phyloP scores from a whole-genome alignment of 768 basidiomycete genomes.

The Mycena polygramma region DNA sequence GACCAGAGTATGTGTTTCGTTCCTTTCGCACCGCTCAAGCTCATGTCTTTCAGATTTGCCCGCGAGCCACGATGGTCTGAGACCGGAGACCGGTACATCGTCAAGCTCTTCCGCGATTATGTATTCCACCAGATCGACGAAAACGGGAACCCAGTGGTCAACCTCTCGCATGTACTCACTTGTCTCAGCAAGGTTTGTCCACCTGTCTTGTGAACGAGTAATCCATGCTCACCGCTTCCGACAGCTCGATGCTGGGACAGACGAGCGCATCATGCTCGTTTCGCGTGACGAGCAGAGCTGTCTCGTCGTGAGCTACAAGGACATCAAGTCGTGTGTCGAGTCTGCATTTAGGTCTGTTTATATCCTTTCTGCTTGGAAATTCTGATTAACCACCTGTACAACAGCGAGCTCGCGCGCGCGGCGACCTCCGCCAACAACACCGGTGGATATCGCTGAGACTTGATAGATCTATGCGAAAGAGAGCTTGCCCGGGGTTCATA shows the following conservation, averaged over 20 bases:
- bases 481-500: slow-evolving; percentile 41
- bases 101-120: slow-evolving; percentile 98
- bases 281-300: slow-evolving; percentile 97
- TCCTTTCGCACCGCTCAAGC: neutral
- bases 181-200: slow-evolving; percentile 87
- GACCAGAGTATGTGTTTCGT: slow-evolving; percentile 83
- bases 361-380: neutral
- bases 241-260: slow-evolving; percentile 92
- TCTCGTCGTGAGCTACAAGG: slow-evolving; percentile 92
- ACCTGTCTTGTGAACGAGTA: slow-evolving; percentile 4
- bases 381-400: neutral
- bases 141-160: slow-evolving; percentile 88
- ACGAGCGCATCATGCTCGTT: slow-evolving; percentile 95
- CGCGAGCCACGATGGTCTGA: slow-evolving; percentile 98
- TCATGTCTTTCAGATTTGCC: slow-evolving; percentile 75
- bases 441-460: slow-evolving; percentile 30
- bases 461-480: neutral
- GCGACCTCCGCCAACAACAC: slow-evolving; percentile 30
- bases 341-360: slow-evolving; percentile 81
- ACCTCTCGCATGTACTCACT: slow-evolving; percentile 90
- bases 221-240: slow-evolving; percentile 2
- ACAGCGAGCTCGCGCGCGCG: slow-evolving; percentile 65
- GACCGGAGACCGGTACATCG: slow-evolving; percentile 96
- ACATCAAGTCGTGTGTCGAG: slow-evolving; percentile 88
- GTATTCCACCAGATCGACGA: slow-evolving; percentile 99